A percentile compares a stretch with the other conserved stretches of the same genome.
These are phyloP conservation scores for Moricandia arvensis DNA, from an alignment of 345 rosid species.

Conservation along the genomic window DNA sequence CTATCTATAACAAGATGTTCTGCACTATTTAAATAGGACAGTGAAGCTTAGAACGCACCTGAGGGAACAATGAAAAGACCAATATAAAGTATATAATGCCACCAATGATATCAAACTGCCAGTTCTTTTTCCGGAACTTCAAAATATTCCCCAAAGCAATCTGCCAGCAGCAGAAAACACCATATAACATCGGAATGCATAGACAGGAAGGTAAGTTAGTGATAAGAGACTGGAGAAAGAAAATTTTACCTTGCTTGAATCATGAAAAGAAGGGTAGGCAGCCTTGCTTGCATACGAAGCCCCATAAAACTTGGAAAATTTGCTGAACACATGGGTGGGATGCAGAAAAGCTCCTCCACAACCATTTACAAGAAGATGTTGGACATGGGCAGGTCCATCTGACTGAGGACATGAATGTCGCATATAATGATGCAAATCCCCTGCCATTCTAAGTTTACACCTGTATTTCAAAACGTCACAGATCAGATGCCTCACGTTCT, in stretches of 20 bases:
- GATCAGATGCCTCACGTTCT: constrained; percentile 79
- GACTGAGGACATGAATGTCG: constrained; percentile 84
- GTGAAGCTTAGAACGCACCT: constrained; percentile 47
- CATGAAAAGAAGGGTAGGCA: constrained; percentile 92
- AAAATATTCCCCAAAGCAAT: constrained; percentile 97
- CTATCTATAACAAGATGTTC: background rate
- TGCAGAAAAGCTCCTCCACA: constrained; percentile 98
- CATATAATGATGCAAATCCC: constrained; percentile 98
- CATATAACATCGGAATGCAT: constrained; percentile 1
- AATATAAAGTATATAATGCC: constrained; percentile 89
- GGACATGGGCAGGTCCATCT: constrained; percentile 70
- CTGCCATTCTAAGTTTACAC: constrained; percentile 92
- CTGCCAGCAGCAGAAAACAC: constrained; percentile 46
- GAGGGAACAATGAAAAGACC: constrained; percentile 91
- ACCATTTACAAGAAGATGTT: constrained; percentile 93
- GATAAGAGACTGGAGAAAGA: constrained; percentile 10
- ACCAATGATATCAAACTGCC: constrained; percentile 98
- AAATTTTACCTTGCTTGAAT: constrained; percentile 83
- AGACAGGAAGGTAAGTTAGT: constrained; percentile 8
- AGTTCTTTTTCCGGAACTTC: constrained; percentile 97
- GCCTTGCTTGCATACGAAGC: constrained; percentile 69
- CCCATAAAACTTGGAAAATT: constrained; percentile 62
- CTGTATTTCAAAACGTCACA: constrained; percentile 80
- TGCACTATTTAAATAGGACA: background rate
- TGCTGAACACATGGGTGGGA: constrained; percentile 92